Evolutionary conservation across 2,329 filamentous ascomycete species (phyloP).

Genomic region (Beauveria scarabaeidicola): DNA sequence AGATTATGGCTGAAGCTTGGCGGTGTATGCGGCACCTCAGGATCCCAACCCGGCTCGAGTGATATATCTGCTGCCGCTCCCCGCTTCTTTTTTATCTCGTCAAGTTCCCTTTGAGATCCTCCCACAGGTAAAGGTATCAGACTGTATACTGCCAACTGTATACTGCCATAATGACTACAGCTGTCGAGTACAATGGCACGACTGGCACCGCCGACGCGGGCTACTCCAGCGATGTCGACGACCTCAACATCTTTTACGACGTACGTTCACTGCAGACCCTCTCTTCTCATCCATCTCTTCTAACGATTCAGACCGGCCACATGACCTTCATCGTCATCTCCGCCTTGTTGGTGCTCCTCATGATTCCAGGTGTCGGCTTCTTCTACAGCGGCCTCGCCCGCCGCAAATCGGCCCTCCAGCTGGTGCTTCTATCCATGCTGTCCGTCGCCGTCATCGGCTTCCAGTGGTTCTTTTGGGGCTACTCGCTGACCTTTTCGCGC

Average conservation of each 20-base stretch:
- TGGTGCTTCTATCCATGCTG: constrained; percentile 81
- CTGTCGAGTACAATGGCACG: constrained; percentile 42
- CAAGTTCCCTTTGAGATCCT: background rate
- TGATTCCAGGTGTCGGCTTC: constrained; percentile 91
- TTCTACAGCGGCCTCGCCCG: constrained; percentile 89
- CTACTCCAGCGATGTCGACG: constrained; percentile 43
- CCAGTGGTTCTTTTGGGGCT: constrained; percentile 96
- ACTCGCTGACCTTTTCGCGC: constrained; percentile 77
- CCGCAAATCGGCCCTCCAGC: constrained; percentile 77
- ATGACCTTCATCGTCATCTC: constrained; percentile 73
- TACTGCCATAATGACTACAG: constrained; percentile 16
- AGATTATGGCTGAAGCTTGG: background rate
- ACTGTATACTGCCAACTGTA: background rate
- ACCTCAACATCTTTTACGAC: constrained; percentile 82
- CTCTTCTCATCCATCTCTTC: constrained; percentile 13
- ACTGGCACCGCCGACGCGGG: constrained; percentile 40
- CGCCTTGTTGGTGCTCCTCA: constrained; percentile 74
- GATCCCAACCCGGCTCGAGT: background rate
- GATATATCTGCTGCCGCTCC: background rate
- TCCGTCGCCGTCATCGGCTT: constrained; percentile 72
- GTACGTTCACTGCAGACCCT: constrained; percentile 30
- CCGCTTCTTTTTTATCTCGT: background rate
- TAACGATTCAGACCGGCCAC: constrained; percentile 56
- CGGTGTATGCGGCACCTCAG: background rate
- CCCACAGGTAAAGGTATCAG: background rate